Percentiles rank a stretch among this genome's conserved stretches.
These are phyloP conservation scores for Hirsutella rhossiliensis DNA, from an alignment of 2,329 filamentous ascomycete species.

Conservation along the genomic window DNA sequence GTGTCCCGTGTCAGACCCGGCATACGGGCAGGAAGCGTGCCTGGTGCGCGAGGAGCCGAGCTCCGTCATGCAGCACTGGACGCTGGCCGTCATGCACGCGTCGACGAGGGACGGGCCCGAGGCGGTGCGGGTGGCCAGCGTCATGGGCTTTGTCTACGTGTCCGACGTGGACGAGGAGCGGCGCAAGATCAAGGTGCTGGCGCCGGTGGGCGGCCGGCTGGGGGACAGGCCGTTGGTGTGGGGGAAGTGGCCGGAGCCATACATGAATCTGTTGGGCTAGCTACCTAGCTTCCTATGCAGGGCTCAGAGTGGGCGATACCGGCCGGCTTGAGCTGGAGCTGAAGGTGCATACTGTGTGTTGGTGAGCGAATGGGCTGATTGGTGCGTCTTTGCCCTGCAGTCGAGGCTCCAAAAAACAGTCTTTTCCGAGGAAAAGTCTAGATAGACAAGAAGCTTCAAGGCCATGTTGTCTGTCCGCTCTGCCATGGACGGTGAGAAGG, in stretches of 20 bases:
- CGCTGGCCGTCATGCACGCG: conserved; percentile 77
- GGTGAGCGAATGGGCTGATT: no score
- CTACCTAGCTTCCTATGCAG: no score
- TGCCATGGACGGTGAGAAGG: no score
- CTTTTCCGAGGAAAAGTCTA: no score
- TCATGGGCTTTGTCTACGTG: conserved; percentile 90
- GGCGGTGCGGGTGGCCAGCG: conserved; percentile 64
- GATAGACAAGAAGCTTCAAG: no score
- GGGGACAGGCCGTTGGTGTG: conserved; percentile 71
- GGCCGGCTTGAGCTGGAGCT: no score
- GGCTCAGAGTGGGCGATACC: no score
- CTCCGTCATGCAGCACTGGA: conserved; percentile 61
- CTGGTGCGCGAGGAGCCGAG: conserved; percentile 56
- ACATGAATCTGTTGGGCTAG: conserved; percentile 59
- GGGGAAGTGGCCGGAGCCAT: conserved; percentile 78
- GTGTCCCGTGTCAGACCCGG: conserved; percentile 9
- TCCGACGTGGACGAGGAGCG: conserved; percentile 81
- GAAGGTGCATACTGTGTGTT: no score
- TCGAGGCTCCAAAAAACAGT: no score
- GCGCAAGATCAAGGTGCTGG: conserved; percentile 67
- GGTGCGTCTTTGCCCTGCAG: no score
- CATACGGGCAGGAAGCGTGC: conserved; percentile 19
- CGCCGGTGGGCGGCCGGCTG: conserved; percentile 71
- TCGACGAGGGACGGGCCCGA: conserved; percentile 56
- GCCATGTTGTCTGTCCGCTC: no score